Evolutionary conservation across 768 basidiomycete species (phyloP).

Genomic region (Pulveroboletus sp.): DNA sequence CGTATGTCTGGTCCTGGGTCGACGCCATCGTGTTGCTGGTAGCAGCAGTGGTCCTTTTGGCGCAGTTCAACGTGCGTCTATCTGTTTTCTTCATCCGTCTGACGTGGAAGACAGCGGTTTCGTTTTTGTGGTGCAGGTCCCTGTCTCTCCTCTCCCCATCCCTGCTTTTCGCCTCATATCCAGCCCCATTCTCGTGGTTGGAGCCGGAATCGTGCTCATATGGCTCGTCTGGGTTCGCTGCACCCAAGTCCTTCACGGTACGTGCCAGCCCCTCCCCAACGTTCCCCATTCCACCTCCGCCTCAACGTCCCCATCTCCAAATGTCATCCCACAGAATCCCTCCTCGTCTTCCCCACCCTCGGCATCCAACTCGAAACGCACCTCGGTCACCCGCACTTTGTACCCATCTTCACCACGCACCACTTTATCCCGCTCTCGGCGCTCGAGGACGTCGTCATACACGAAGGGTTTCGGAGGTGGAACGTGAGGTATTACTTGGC

Average conservation of each 20-base stretch:
- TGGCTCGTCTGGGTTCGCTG: constrained; percentile 33
- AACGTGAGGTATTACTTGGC: constrained; percentile 66
- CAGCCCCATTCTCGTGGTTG: not conserved
- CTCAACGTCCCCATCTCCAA: too few relatives aligned
- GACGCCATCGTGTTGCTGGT: constrained; percentile 33
- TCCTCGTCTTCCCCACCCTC: constrained; percentile 42
- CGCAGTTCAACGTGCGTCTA: constrained; percentile 4
- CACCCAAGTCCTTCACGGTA: constrained; percentile 49
- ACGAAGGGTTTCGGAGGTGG: constrained; percentile 72
- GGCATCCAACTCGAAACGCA: constrained; percentile 44
- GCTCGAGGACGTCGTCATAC: constrained; percentile 62
- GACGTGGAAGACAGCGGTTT: too few relatives aligned
- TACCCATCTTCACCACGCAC: constrained; percentile 31
- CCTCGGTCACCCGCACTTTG: constrained; percentile 31
- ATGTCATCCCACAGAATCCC: constrained; percentile 64
- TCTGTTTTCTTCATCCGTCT: not conserved
- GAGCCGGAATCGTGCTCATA: constrained; percentile 12
- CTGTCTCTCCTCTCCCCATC: not conserved
- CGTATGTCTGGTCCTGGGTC: constrained; percentile 32
- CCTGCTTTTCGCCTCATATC: not conserved
- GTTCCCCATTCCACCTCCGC: not conserved
- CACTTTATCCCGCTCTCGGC: constrained; percentile 55
- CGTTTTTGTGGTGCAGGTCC: not conserved
- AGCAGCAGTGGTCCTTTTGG: not conserved
- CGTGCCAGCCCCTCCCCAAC: not conserved